Evolutionary conservation across 306 rosid species (phyloP).

Genomic region (Vicia villosa): DNA sequence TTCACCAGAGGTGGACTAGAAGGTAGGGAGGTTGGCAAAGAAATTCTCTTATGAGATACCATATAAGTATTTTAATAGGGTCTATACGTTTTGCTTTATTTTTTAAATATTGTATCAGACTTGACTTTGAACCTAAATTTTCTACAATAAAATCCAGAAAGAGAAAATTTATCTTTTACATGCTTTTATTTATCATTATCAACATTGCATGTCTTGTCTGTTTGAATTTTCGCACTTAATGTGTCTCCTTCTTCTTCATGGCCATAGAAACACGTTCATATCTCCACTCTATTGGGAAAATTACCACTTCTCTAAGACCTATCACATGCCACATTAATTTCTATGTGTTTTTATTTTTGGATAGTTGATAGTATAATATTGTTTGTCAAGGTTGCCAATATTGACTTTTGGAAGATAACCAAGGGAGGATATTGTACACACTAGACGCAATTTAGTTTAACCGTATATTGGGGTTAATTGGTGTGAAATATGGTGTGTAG

Average conservation of each 20-base stretch:
- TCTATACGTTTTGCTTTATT: no score
- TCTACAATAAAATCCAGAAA: no score
- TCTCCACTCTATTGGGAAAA: neutral
- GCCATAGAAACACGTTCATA: neutral
- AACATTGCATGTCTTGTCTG: neutral
- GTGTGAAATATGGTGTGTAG: neutral
- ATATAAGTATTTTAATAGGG: no score
- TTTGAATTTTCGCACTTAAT: neutral
- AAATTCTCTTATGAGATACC: no score
- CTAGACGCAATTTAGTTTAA: neutral
- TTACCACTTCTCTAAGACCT: neutral
- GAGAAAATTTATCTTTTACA: no score
- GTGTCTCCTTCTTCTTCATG: neutral
- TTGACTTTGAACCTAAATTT: no score
- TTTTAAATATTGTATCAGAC: no score
- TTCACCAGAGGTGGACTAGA: no score
- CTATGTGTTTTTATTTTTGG: neutral
- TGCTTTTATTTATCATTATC: neutral
- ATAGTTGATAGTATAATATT: neutral
- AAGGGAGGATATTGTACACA: neutral
- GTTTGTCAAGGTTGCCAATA: neutral
- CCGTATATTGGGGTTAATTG: neutral
- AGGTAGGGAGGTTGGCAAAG: no score
- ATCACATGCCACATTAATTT: neutral
- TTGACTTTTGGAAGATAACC: neutral